phyloP scores from a whole-genome alignment of 108 stramenopile species.

The Pinguiococcus pyrenoidosus region DNA sequence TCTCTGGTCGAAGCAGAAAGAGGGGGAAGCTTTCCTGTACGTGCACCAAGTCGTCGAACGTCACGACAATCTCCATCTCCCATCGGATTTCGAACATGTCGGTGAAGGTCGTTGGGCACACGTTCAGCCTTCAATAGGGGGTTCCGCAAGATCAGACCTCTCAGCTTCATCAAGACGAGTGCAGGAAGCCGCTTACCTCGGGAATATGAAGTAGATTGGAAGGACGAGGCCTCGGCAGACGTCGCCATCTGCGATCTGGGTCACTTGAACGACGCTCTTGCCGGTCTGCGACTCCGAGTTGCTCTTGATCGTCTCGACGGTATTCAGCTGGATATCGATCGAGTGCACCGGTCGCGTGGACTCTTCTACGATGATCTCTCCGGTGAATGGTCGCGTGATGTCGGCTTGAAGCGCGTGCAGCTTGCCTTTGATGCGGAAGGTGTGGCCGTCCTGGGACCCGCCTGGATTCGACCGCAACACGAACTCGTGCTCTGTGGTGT shows the following conservation, averaged over 20 bases:
- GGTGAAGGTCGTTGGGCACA: too few species aligned
- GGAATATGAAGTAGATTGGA: constrained; percentile 29
- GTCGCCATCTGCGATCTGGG: constrained; percentile 28
- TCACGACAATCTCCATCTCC: too few species aligned
- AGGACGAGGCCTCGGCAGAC: constrained; percentile 10
- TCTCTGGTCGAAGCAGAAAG: too few species aligned
- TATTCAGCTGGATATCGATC: constrained; percentile 25
- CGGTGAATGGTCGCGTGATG: constrained; percentile 19
- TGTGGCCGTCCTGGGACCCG: constrained; percentile 1
- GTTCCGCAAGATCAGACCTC: too few species aligned
- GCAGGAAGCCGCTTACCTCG: too few species aligned
- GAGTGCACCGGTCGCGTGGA: constrained; percentile 3
- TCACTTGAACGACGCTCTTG: not conserved
- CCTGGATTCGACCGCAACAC: not conserved
- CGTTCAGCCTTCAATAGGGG: too few species aligned
- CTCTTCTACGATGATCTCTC: constrained; percentile 16
- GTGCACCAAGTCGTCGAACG: too few species aligned
- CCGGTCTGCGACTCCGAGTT: not conserved
- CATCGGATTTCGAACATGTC: too few species aligned
- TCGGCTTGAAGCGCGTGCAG: constrained; percentile 7
- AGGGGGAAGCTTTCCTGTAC: too few species aligned
- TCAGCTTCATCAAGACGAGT: too few species aligned
- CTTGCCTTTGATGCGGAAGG: constrained; percentile 5
- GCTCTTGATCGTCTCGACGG: constrained; percentile 16
- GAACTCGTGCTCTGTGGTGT: constrained; percentile 7